These are phyloP conservation scores for Penicillium sp. DNA, from an alignment of 2,329 filamentous ascomycete species.

Conservation along the genomic window DNA sequence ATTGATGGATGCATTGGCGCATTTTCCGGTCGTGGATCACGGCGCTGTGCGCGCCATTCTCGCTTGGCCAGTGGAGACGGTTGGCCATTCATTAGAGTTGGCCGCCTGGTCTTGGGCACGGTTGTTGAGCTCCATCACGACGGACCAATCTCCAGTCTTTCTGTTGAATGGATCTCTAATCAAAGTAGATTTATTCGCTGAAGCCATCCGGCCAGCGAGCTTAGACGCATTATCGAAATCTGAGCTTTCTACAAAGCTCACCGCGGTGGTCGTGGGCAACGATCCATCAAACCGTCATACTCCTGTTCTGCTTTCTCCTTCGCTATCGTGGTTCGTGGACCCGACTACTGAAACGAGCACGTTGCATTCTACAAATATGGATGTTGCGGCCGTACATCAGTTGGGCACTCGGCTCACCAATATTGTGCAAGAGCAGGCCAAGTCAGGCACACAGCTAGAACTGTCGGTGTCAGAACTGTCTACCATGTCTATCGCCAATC, in stretches of 20 bases:
- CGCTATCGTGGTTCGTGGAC: conserved; percentile 26
- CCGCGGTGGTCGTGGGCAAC: conserved; percentile 27
- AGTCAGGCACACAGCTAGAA: conserved; percentile 13
- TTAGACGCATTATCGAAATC: conserved; percentile 12
- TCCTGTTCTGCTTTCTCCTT: conserved; percentile 14
- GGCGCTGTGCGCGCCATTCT: conserved; percentile 13
- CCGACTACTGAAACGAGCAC: conserved; percentile 21
- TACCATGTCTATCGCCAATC: conserved; percentile 60
- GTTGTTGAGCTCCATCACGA: conserved; percentile 32
- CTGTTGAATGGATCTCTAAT: conserved; percentile 28
- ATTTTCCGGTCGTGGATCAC: conserved; percentile 7
- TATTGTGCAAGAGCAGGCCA: conserved; percentile 26
- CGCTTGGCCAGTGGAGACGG: conserved; percentile 18
- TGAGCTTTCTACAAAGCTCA: conserved; percentile 18
- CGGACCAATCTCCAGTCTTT: conserved; percentile 35
- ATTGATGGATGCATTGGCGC: neutral
- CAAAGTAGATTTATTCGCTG: conserved; percentile 24
- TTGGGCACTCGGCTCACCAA: conserved; percentile 30
- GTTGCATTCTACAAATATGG: conserved; percentile 27
- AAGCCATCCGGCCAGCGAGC: conserved; percentile 17
- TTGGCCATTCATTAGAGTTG: conserved; percentile 18
- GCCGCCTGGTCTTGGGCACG: conserved; percentile 31
- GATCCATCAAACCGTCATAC: neutral
- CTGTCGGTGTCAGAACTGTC: conserved; percentile 14
- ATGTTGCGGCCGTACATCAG: conserved; percentile 26